Evolutionary conservation across 2,329 filamentous ascomycete species (phyloP), one percentile per base, ranked within the genome.

Genomic region (Pseudocercospora musae): DNA sequence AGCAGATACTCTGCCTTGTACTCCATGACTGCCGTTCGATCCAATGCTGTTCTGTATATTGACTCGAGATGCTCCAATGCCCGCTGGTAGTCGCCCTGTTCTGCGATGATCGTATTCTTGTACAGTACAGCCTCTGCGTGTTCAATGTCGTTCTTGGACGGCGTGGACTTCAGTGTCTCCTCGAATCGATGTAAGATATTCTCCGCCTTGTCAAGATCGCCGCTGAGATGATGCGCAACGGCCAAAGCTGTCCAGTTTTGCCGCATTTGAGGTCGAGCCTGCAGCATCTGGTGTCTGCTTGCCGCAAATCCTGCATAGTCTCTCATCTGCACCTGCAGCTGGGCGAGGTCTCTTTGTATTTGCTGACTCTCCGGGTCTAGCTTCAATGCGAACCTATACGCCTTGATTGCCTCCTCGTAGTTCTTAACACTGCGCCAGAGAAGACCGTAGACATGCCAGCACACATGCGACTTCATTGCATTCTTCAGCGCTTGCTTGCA

Each of bases 381-480:
- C 75, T 87, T 88, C 70, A 99, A 81, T 15, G 95, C 95, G 77
- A 96, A 96, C 76, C 96, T 96, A 83, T 99, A 99, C 62, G 95
- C 96, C 83, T 98, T 98, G 81, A 97, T 97, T 9, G 96, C 94
- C 80, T 98, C 95, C 77, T 98, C 95, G 72, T 96, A 98, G 79
- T 99, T 98, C 84, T 98, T 98, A 74, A 90, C 89, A 54, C 91
- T 89, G 57, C 94, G 89, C 79, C 96, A 98, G 56, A 99, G 84
- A 69, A 99, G 80, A 31, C 96, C 95, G 77, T 98, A 99, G 64
- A 99, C 95, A 78, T 99, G 96, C 95, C 95, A 99, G 83, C 93
- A 98, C 72, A 99, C 93, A 79, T 98, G 94, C 72, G 93, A 97
- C 81, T 96, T 97, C 93, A 99, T 98, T 77, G 98, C 93, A 72